Evolutionary conservation across 2,329 filamentous ascomycete genomes (phyloP), one percentile per base, ranked within the genome.

Genomic region (Fusarium camptoceras): DNA sequence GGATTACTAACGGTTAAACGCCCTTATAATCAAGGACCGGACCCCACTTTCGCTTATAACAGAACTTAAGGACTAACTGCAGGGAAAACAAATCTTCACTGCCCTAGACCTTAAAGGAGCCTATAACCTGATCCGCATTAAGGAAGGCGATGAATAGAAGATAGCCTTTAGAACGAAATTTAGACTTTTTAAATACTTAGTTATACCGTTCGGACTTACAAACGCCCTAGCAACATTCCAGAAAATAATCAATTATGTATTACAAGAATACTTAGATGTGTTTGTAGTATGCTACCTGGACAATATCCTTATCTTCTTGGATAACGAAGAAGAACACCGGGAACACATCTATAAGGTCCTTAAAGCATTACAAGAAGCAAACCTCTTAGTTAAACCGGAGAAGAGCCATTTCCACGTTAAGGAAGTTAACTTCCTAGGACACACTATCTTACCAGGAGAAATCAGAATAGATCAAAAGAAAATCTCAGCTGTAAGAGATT

Each of bases 101-200:
- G 28, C 24, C 16, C n/a, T 75, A 5, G n/a, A 76, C 37, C 47
- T 75, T 14, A 68, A 71, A 31, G 37, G 47, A 62, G 61, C 43
- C 6, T 82, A 78, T 66, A 74, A 82, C 46, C 47, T 71, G 3
- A 76, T 82, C 5, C 25, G 69, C 15, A 80, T 82, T 15, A 42
- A 42, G 39, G 6, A 42, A 42, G 39, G 39, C n/a, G 5, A 42
- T 7, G 11, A 42, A 24, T 42, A 11, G 39, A 42, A 42, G 5
- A 42, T n/a, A 22, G 73, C 72, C 1, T 83, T 81, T 55, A 30
- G 64, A 24, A 81, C 70, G 2, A 53, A 73, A 28, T 81, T 76
- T 66, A 68, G 75, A 47, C 59, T 72, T 15, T 47, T 47, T n/a
- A 9, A 47, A n/a, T 47, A 46, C 12, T n/a, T 46, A 7, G 16